phyloP scores from a whole-genome alignment of 2,329 filamentous ascomycete genomes.

The Pestalotiopsis fici region DNA sequence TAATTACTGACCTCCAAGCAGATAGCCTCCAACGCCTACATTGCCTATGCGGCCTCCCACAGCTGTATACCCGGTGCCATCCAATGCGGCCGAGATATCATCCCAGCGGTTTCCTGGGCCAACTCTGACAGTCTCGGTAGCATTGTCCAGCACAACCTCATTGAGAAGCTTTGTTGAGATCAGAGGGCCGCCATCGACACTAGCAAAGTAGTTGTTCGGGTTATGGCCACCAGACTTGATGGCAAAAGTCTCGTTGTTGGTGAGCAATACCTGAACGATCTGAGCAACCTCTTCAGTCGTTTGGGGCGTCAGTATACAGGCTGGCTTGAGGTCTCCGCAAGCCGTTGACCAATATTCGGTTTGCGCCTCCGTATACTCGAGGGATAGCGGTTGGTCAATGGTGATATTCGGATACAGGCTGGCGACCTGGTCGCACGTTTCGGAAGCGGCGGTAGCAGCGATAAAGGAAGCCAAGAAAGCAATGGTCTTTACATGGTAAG shows the following conservation, averaged over 20 bases:
- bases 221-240: constrained; percentile 60
- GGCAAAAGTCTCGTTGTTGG: constrained; percentile 51
- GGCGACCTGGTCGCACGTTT: constrained; percentile 39
- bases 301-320: constrained; percentile 47
- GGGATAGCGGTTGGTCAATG: constrained; percentile 29
- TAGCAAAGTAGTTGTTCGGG: constrained; percentile 54
- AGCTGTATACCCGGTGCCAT: constrained; percentile 41
- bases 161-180: constrained; percentile 49
- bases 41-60: constrained; percentile 47
- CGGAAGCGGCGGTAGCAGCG: constrained; percentile 17
- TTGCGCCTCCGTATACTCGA: constrained; percentile 37
- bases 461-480: constrained; percentile 13
- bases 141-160: constrained; percentile 37
- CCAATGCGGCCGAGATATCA: constrained; percentile 38
- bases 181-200: constrained; percentile 46
- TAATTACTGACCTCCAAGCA: constrained; percentile 52
- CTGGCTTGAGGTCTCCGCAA: constrained; percentile 43
- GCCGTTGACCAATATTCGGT: constrained; percentile 47
- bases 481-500: constrained; percentile 4
- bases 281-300: constrained; percentile 52
- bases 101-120: constrained; percentile 48
- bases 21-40: constrained; percentile 47
- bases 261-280: constrained; percentile 50
- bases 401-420: constrained; percentile 28
- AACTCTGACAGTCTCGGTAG: constrained; percentile 38